Percentiles rank a stretch among this genome's conserved stretches.
Conservation (phyloP, 305 asterid genomes). For the Fraxinus nigra region DNA sequence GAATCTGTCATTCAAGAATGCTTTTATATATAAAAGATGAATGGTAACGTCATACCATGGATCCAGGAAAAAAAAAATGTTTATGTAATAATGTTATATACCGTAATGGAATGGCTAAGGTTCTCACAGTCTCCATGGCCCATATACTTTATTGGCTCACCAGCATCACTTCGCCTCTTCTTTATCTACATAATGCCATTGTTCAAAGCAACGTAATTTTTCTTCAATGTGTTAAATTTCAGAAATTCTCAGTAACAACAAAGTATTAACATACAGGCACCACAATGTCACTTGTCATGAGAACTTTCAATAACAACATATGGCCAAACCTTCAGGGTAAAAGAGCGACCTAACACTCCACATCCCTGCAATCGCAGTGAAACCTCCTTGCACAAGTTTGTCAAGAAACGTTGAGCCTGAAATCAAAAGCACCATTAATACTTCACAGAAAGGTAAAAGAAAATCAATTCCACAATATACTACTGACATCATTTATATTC, state of each 20-base stretch:
- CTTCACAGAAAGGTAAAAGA: neutral
- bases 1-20: conserved; percentile 53
- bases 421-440: conserved; percentile 32
- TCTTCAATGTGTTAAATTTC: conserved; percentile 9
- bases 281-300: neutral
- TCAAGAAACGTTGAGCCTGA: conserved; percentile 64
- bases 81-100: conserved; percentile 36
- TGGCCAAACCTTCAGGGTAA: conserved; percentile 75
- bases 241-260: neutral
- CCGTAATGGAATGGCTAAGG: conserved; percentile 86
- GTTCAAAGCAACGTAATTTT: conserved; percentile 12
- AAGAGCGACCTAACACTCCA: conserved; percentile 74
- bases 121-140: conserved; percentile 94
- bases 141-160: conserved; percentile 90
- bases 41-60: neutral
- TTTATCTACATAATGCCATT: conserved; percentile 56
- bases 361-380: conserved; percentile 85
- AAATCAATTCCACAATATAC: conserved; percentile 10
- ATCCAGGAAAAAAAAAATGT: conserved; percentile 1
- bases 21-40: conserved; percentile 17
- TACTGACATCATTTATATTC: conserved; percentile 71
- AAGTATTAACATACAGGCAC: conserved; percentile 8
- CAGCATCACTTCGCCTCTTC: conserved; percentile 79
- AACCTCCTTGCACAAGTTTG: conserved; percentile 82
- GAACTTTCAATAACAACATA: conserved; percentile 1